Evolutionary conservation across 805 yeast genomes (phyloP).

Genomic region (Yarrowia deformans): DNA sequence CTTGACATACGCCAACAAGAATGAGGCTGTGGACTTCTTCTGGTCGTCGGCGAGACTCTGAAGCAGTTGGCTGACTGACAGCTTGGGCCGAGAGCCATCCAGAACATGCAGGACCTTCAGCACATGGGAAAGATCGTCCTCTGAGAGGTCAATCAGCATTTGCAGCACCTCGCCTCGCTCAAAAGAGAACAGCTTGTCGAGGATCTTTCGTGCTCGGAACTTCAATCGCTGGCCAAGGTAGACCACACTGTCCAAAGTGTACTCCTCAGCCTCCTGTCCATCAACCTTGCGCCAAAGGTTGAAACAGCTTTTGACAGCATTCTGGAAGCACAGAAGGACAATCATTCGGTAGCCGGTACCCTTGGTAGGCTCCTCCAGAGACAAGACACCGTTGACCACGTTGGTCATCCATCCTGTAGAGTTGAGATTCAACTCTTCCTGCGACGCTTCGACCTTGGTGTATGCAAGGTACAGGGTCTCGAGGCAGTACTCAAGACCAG

Average conservation of each 20-base stretch:
- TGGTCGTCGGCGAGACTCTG: slow-evolving; percentile 23
- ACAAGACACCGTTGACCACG: slow-evolving; percentile 77
- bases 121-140: slow-evolving; percentile 6
- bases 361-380: slow-evolving; percentile 66
- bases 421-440: slow-evolving; percentile 22
- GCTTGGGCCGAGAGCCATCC: slow-evolving; percentile 82
- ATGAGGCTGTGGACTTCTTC: slow-evolving; percentile 45
- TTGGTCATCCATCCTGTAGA: slow-evolving; percentile 41
- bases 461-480: slow-evolving; percentile 31
- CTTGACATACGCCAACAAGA: slow-evolving; percentile 66
- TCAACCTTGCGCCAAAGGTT: slow-evolving; percentile 79
- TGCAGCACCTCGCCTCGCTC: slow-evolving; percentile 81
- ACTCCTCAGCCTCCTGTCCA: slow-evolving; percentile 24
- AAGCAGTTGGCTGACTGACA: slow-evolving; percentile 73
- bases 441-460: slow-evolving; percentile 28
- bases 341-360: slow-evolving; percentile 61
- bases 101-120: slow-evolving; percentile 66
- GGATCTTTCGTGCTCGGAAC: slow-evolving; percentile 67
- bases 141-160: slow-evolving; percentile 57
- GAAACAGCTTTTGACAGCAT: slow-evolving; percentile 62
- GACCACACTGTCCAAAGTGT: slow-evolving; percentile 51
- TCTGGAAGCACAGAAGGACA: slow-evolving; percentile 68
- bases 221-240: slow-evolving; percentile 67
- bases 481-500: slow-evolving; percentile 69
- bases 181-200: slow-evolving; percentile 67